Conservation (phyloP, 257 asterid genomes). For the Verbena officinalis region DNA sequence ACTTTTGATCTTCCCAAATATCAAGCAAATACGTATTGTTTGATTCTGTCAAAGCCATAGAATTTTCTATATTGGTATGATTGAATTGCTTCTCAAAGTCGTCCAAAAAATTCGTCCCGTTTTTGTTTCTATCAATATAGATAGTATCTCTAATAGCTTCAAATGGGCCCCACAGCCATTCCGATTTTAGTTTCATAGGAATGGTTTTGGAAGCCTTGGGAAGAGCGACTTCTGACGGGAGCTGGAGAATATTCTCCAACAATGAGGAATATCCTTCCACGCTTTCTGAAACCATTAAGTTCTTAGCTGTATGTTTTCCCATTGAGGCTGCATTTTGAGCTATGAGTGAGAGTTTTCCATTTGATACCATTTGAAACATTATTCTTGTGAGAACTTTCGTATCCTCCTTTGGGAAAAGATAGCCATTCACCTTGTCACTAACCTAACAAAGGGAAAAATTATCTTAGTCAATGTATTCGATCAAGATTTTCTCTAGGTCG, state of each 20-base stretch:
- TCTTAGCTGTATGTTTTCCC: slow-evolving; percentile 70
- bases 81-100: slow-evolving; percentile 62
- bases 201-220: slow-evolving; percentile 50
- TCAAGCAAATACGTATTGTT: slow-evolving; percentile 53
- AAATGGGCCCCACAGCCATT: slow-evolving; percentile 77
- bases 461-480: background rate
- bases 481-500: slow-evolving; percentile 11
- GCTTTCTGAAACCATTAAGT: slow-evolving; percentile 80
- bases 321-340: slow-evolving; percentile 66
- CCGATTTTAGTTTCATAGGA: slow-evolving; percentile 58
- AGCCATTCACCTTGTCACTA: slow-evolving; percentile 78
- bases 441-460: slow-evolving; percentile 42
- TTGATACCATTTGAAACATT: slow-evolving; percentile 67
- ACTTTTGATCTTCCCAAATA: slow-evolving; percentile 87
- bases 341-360: slow-evolving; percentile 72
- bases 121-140: slow-evolving; percentile 31
- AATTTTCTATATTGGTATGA: slow-evolving; percentile 38
- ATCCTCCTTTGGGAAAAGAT: slow-evolving; percentile 69
- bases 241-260: slow-evolving; percentile 65
- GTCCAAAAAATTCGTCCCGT: slow-evolving; percentile 35
- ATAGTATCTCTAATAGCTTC: slow-evolving; percentile 38
- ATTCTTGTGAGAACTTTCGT: slow-evolving; percentile 46
- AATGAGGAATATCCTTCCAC: slow-evolving; percentile 77
- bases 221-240: slow-evolving; percentile 80
- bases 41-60: slow-evolving; percentile 26